These are phyloP conservation scores for Tagetes erecta DNA, from an alignment of 129 eudicot genomes.

Conservation along the genomic window DNA sequence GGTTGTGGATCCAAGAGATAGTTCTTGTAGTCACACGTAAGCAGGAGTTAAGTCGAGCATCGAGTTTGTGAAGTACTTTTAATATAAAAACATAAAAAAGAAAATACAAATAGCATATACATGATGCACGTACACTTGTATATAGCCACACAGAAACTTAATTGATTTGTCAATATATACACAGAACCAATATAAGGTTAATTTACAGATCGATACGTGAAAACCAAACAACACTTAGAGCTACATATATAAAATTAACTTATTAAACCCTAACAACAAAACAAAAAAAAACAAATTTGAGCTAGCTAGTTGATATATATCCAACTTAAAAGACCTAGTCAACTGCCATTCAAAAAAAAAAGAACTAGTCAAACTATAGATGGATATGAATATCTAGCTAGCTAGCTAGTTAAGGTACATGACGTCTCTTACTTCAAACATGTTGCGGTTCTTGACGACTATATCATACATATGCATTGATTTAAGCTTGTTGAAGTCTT, in stretches of 20 bases:
- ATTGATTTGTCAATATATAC: not conserved
- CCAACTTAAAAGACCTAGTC: not conserved
- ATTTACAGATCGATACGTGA: conserved; percentile 6
- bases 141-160: not conserved
- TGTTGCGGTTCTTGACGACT: conserved; percentile 85
- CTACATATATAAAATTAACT: not conserved
- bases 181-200: not conserved
- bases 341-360: not conserved
- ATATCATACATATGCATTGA: conserved; percentile 93
- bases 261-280: conserved; percentile 1
- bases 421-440: conserved; percentile 70
- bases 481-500: conserved; percentile 69
- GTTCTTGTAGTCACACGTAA: too few relatives aligned
- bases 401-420: conserved; percentile 1
- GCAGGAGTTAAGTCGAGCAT: too few relatives aligned
- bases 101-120: too few relatives aligned
- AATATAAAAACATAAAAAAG: too few relatives aligned
- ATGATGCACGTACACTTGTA: not conserved
- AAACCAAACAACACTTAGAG: conserved; percentile 17
- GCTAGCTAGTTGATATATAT: not conserved
- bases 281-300: not conserved
- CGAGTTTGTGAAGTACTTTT: too few relatives aligned
- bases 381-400: not conserved
- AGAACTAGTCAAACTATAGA: not conserved
- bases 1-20: too few relatives aligned